Conservation (phyloP, 2,329 filamentous ascomycete genomes). For the Colletotrichum higginsianum region DNA sequence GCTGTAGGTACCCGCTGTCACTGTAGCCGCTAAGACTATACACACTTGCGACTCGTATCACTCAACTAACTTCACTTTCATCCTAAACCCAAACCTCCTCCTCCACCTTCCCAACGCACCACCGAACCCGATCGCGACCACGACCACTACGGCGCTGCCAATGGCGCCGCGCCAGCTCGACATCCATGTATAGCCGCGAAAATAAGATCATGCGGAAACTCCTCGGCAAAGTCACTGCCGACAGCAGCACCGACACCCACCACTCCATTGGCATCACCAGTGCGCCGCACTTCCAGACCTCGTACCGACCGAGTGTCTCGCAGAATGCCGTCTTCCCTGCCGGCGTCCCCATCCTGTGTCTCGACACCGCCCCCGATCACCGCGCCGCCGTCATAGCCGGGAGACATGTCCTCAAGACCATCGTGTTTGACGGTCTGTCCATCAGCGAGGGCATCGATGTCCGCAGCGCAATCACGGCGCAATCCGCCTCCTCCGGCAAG, state of each 20-base stretch:
- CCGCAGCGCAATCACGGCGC: conserved; percentile 68
- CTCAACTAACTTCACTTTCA: background rate
- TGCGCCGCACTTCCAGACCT: conserved; percentile 56
- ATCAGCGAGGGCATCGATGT: conserved; percentile 72
- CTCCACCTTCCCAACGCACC: background rate
- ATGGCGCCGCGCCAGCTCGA: conserved; percentile 53
- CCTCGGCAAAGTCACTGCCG: conserved; percentile 67
- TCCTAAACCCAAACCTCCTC: background rate
- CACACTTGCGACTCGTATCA: conserved; percentile 11
- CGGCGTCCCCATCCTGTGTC: conserved; percentile 67
- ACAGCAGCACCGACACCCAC: conserved; percentile 61
- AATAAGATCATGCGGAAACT: conserved; percentile 74
- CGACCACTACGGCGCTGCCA: conserved; percentile 30
- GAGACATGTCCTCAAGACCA: conserved; percentile 72
- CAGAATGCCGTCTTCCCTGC: conserved; percentile 69
- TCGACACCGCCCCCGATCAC: conserved; percentile 72
- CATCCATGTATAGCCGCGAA: conserved; percentile 66
- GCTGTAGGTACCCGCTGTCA: background rate
- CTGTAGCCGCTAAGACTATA: background rate
- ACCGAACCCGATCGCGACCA: conserved; percentile 6
- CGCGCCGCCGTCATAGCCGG: conserved; percentile 71
- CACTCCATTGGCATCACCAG: conserved; percentile 61
- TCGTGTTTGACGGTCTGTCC: conserved; percentile 67
- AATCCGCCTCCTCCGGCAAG: conserved; percentile 60
- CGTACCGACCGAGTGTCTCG: conserved; percentile 67